phyloP scores from a whole-genome alignment of 768 basidiomycete genomes.

The Lyophyllum atratum region DNA sequence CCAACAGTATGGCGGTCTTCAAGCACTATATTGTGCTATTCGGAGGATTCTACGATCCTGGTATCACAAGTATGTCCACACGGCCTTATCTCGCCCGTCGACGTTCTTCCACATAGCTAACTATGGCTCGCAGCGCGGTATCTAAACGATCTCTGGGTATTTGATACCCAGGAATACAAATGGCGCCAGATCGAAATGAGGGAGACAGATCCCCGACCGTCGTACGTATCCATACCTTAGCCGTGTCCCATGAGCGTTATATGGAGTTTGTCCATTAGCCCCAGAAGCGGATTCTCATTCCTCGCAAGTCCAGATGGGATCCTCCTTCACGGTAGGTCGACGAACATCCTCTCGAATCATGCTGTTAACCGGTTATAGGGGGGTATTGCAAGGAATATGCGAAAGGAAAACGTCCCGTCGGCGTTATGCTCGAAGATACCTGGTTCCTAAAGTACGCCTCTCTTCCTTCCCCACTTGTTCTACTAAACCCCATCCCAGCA shows the following conservation, averaged over 20 bases:
- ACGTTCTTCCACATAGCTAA: neutral
- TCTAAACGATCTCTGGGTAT: constrained; percentile 82
- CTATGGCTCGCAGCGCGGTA: constrained; percentile 59
- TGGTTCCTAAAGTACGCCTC: constrained; percentile 75
- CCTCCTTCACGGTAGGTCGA: constrained; percentile 63
- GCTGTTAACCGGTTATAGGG: constrained; percentile 40
- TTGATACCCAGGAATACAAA: constrained; percentile 83
- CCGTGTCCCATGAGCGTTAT: neutral
- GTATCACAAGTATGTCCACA: constrained; percentile 63
- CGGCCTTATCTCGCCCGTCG: neutral
- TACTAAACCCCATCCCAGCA: neutral
- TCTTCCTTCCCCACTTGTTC: neutral
- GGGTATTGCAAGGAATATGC: constrained; percentile 91
- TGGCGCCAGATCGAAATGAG: constrained; percentile 80
- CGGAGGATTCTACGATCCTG: constrained; percentile 90
- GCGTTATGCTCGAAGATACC: constrained; percentile 88
- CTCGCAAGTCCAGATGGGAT: constrained; percentile 77
- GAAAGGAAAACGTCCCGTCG: constrained; percentile 83
- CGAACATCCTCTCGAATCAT: neutral
- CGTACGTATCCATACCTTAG: constrained; percentile 43
- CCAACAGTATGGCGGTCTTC: constrained; percentile 79
- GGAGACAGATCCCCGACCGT: constrained; percentile 71
- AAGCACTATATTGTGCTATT: constrained; percentile 87
- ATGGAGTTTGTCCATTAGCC: constrained; percentile 37
- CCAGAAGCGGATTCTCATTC: constrained; percentile 85